Base-by-base conservation (phyloP, 2,329 filamentous ascomycete genomes). In the Trichoderma oligosporum region DNA sequence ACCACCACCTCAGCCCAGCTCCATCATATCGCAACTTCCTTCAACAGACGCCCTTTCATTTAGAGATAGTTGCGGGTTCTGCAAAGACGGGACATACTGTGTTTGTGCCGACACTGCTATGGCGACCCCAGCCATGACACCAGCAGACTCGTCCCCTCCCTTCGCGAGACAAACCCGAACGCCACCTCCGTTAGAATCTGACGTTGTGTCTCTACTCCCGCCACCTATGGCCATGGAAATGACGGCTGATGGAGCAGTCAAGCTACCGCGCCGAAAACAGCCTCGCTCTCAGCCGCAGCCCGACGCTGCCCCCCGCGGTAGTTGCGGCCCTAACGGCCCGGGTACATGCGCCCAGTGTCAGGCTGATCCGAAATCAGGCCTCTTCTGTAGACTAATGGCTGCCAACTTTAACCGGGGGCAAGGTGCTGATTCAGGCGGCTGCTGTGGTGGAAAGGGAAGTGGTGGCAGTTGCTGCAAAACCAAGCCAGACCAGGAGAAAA, bases 341-440 rank as follows among this genome's bases (percentile, higher is more conserved):
- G 89, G 89, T 8, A 88, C 86, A 14, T 94, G 89, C 67, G 82
- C 86, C 4, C 88, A 93, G 73, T 94, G 89, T 68, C 80, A 87
- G 59, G 78, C 83, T 2, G 89, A 93, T 67, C 88, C 89, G 16
- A 86, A 87, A 67, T 90, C 89, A 3, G 89, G 88, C 1, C 82
- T 92, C 35, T 94, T 94, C 76, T 94, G 89, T 72, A 87, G 89
- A 61, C 87, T 88, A 9, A 82, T 93, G 52, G 88, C 89, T 22
- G 88, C 88, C 60, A 86, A 77, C 63, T 75, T 83, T 59, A 75
- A 78, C 59, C 76, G 76, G 59, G 73, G 75, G 47, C 67, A 69
- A 18, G 71, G 71, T 22, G 58, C 42, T 27, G 42, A 61, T 25
- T 60, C 67, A 24, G 54, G 29, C 16, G 83, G 83, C 48, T 89